Evolutionary conservation across 768 basidiomycete genomes (phyloP), one percentile per base, ranked within the genome.

Genomic region (Dioszegia crocea): DNA sequence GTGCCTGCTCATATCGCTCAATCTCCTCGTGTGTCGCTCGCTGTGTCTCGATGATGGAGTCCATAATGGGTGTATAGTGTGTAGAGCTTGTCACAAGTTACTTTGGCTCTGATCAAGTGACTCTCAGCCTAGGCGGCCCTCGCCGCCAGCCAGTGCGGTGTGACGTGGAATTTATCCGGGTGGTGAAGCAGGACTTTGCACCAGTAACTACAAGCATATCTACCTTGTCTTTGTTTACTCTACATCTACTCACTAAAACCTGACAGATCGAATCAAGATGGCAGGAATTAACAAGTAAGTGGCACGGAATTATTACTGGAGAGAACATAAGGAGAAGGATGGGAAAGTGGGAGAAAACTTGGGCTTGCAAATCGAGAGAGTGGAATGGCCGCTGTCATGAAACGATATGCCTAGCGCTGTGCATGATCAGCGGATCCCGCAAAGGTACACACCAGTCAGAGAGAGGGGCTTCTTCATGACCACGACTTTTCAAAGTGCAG

Each of bases 21-120:
- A 91, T 83, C 77, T 97, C 93, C 79, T 97, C 92, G 79, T 98
- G 94, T 12, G 87, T 88, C 70, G 92, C 91, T 52, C 94, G 86
- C 73, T 94, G 89, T n/a, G 89, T 80, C 79, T 99, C 94, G 74
- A 97, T 82, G 70, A 90, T 81, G 45, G 90, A 92, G 82, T 97
- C 91, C 93, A 96, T 96, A 43, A 26, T 65, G 61, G 17, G 8
- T 45, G 57, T 53, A 53, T 39, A 9, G 19, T 43, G 40, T 43
- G 8, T 43, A 19, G 8, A 8, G 40, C 21, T 43, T 8, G 16
- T 17, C 40, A 43, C 40, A 14, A n/a, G n/a, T n/a, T n/a, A n/a
- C n/a, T n/a, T n/a, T n/a, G n/a, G n/a, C n/a, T n/a, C n/a, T n/a
- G n/a, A n/a, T n/a, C n/a, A n/a, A n/a, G n/a, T n/a, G n/a, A n/a